Conservation (phyloP, 2,329 filamentous ascomycete species). For the Anisogramma anomala region DNA sequence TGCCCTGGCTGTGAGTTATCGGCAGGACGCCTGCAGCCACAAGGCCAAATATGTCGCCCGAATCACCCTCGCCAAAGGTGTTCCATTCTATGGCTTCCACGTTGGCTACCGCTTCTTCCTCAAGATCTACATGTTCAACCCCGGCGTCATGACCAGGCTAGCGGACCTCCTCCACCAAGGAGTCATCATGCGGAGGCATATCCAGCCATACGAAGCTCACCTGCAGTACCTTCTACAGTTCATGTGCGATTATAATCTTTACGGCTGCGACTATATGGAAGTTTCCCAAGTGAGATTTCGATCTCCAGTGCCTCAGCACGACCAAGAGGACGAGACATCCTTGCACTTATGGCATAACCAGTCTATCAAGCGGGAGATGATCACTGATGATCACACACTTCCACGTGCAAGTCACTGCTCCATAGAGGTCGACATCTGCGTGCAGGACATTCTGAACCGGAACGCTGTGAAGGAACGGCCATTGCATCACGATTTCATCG, state of each 20-base stretch:
- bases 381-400: constrained; percentile 52
- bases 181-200: constrained; percentile 66
- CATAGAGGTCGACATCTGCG: constrained; percentile 79
- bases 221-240: constrained; percentile 87
- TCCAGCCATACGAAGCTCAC: constrained; percentile 92
- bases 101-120: constrained; percentile 85
- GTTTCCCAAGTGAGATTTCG: constrained; percentile 62
- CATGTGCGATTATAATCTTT: constrained; percentile 97
- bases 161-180: constrained; percentile 82
- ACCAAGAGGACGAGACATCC: constrained; percentile 44
- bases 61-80: constrained; percentile 81
- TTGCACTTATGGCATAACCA: constrained; percentile 69
- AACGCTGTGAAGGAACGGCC: constrained; percentile 61
- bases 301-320: constrained; percentile 57
- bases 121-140: constrained; percentile 91
- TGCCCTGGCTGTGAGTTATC: constrained; percentile 75
- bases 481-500: constrained; percentile 79
- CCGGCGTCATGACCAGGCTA: constrained; percentile 72
- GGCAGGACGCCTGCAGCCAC: constrained; percentile 59
- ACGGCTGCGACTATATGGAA: constrained; percentile 81
- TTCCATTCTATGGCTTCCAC: constrained; percentile 92
- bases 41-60: constrained; percentile 68
- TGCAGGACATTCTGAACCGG: constrained; percentile 79
- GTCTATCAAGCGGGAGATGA: constrained; percentile 48
- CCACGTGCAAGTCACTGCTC: constrained; percentile 78